Percentiles rank a stretch among this genome's conserved stretches.
Conservation (phyloP, 2,329 filamentous ascomycete genomes). For the Alternaria solani region DNA sequence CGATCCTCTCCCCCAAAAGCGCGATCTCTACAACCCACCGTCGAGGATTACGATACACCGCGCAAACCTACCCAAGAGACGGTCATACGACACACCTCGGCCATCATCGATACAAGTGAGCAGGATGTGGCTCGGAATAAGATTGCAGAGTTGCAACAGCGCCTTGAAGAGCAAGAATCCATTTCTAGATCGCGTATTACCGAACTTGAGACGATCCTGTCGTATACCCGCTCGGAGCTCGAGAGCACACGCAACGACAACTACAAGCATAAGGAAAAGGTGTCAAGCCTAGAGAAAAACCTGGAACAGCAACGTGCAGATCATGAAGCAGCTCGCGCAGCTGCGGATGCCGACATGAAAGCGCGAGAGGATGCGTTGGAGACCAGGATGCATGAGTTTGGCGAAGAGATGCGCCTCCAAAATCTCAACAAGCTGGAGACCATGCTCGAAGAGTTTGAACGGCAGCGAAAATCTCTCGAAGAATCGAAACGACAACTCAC, state of each 20-base stretch:
- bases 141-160: slow-evolving; percentile 36
- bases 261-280: slow-evolving; percentile 41
- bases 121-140: slow-evolving; percentile 24
- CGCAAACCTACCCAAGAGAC: slow-evolving; percentile 48
- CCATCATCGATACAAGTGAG: slow-evolving; percentile 20
- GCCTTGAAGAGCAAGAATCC: slow-evolving; percentile 39
- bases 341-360: slow-evolving; percentile 24
- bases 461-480: slow-evolving; percentile 8
- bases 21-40: slow-evolving; percentile 46
- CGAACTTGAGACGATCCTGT: slow-evolving; percentile 46
- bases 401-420: slow-evolving; percentile 38
- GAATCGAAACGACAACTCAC: slow-evolving; percentile 10
- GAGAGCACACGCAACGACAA: slow-evolving; percentile 39
- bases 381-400: slow-evolving; percentile 35
- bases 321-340: slow-evolving; percentile 11
- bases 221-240: slow-evolving; percentile 45
- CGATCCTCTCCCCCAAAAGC: slow-evolving; percentile 36
- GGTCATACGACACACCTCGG: slow-evolving; percentile 41
- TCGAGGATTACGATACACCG: slow-evolving; percentile 49
- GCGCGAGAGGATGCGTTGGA: slow-evolving; percentile 32
- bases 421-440: slow-evolving; percentile 36
- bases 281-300: slow-evolving; percentile 26
- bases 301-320: slow-evolving; percentile 25
- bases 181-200: slow-evolving; percentile 42
- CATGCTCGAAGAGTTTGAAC: slow-evolving; percentile 30